Percentiles rank a stretch among this genome's conserved stretches.
Evolutionary conservation across 768 basidiomycete genomes (phyloP).

Genomic region (Lyophyllum atratum): DNA sequence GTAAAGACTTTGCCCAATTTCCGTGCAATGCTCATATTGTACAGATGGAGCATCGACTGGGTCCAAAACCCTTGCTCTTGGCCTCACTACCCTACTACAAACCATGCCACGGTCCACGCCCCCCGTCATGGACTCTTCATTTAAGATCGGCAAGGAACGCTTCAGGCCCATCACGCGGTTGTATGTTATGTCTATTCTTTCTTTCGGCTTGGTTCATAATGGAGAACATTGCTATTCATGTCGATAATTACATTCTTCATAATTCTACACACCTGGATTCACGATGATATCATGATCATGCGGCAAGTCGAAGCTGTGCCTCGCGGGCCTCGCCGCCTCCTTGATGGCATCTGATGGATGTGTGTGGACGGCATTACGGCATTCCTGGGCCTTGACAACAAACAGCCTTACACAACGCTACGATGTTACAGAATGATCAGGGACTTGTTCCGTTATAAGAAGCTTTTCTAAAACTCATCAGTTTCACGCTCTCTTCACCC

Average conservation of each 20-base stretch:
- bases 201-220: not conserved
- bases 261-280: not conserved
- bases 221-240: conserved; percentile 12
- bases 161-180: not conserved
- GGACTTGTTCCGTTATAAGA: conserved; percentile 7
- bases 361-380: conserved; percentile 3
- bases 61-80: conserved; percentile 9
- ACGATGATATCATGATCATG: too few species aligned
- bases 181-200: not conserved
- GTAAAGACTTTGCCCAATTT: conserved; percentile 2
- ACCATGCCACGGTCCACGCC: not conserved
- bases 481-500: conserved; percentile 4
- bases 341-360: not conserved
- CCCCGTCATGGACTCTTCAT: conserved; percentile 5
- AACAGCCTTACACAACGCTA: conserved; percentile 1
- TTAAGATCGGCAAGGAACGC: not conserved
- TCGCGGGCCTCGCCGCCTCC: not conserved
- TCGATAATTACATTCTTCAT: conserved; percentile 5
- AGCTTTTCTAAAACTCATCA: not conserved
- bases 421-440: conserved; percentile 8
- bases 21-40: not conserved
- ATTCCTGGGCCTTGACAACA: conserved; percentile 8
- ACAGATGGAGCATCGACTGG: conserved; percentile 8
- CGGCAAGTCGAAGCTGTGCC: conserved; percentile 1
- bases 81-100: conserved; percentile 1